phyloP scores from a whole-genome alignment of 495 filamentous ascomycete species.

The Venustampulla echinocandica region DNA sequence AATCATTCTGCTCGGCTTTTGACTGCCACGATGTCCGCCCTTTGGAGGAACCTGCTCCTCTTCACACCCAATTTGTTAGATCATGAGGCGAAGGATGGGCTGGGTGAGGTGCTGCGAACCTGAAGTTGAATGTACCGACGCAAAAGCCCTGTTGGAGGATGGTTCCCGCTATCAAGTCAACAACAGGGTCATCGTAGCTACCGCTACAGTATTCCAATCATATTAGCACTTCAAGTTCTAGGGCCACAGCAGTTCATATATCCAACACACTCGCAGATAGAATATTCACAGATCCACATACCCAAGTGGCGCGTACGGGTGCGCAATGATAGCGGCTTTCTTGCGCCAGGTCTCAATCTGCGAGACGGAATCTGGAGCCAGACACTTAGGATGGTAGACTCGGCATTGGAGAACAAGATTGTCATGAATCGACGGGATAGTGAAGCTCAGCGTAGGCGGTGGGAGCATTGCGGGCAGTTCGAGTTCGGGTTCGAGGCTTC shows the following conservation, averaged over 20 bases:
- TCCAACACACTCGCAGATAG: background rate
- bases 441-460: constrained; percentile 58
- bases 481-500: background rate
- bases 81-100: background rate
- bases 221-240: no score
- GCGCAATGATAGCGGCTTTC: constrained; percentile 71
- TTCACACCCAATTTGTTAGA: constrained; percentile 25
- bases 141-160: constrained; percentile 61
- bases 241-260: background rate
- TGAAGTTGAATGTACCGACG: constrained; percentile 88
- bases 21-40: constrained; percentile 81
- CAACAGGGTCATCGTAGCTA: constrained; percentile 72
- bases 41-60: constrained; percentile 67
- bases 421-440: constrained; percentile 79
- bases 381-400: constrained; percentile 60
- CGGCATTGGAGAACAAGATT: constrained; percentile 65
- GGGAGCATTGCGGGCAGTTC: constrained; percentile 29
- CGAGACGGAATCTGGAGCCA: constrained; percentile 21
- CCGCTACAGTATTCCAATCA: no score
- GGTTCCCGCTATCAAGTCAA: constrained; percentile 51
- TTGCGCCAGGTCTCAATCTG: constrained; percentile 32
- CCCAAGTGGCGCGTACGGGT: constrained; percentile 84
- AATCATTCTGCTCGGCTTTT: constrained; percentile 71
- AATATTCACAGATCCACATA: background rate
- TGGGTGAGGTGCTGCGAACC: constrained; percentile 39